Conservation (phyloP, 805 yeast species). For the Priceomyces medius region DNA sequence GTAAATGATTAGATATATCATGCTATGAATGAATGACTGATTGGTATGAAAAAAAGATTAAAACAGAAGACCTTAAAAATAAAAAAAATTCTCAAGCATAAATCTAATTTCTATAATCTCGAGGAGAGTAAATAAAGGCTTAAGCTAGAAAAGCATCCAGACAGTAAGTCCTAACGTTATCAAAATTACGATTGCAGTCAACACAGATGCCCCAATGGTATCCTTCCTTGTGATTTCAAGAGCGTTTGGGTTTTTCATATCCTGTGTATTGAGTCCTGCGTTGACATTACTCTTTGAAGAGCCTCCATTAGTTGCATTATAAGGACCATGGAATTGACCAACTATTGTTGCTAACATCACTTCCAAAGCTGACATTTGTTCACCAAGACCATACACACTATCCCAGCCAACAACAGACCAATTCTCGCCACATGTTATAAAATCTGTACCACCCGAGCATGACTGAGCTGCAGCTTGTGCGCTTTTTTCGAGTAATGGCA, state of each 20-base stretch:
- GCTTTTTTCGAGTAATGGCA: slow-evolving; percentile 42
- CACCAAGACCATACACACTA: slow-evolving; percentile 73
- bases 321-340: slow-evolving; percentile 28
- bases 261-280: slow-evolving; percentile 36
- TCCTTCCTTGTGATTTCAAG: slow-evolving; percentile 60
- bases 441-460: slow-evolving; percentile 83
- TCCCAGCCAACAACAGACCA: slow-evolving; percentile 71
- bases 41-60: no score
- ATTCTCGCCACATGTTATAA: slow-evolving; percentile 80
- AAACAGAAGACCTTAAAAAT: no score
- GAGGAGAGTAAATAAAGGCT: no score
- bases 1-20: no score
- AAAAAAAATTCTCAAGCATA: no score
- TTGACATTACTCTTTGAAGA: slow-evolving; percentile 32
- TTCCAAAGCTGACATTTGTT: slow-evolving; percentile 78
- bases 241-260: slow-evolving; percentile 38
- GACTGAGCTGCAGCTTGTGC: slow-evolving; percentile 75
- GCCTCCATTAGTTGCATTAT: slow-evolving; percentile 36
- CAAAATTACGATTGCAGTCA: slow-evolving; percentile 70
- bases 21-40: no score
- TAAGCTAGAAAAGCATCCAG: slow-evolving; percentile 66
- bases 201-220: slow-evolving; percentile 85
- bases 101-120: no score
- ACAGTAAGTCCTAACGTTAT: slow-evolving; percentile 61
- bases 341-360: slow-evolving; percentile 42